Base-by-base conservation (phyloP, 805 yeast genomes). In the Nadsonia fulvescens region DNA sequence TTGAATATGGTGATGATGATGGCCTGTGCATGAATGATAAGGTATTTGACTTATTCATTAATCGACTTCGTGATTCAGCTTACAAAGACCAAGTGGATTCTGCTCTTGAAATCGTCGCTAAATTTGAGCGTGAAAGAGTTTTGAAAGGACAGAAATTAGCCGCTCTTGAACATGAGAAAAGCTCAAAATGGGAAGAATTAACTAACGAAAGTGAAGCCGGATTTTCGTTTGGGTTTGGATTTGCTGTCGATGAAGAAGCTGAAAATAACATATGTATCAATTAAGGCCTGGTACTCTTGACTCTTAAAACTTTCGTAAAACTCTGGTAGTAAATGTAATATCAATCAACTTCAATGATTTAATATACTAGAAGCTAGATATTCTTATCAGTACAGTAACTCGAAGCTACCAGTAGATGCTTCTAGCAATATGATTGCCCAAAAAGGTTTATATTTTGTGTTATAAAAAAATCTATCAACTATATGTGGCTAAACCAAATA, bases 111-210 rank as follows among this genome's bases (percentile, higher is more conserved):
- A 47, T 47, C 23, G 36, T 63, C 42, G 37, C 34, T 18, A 36
- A 32, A 9, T 35, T 56, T 8, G 65, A 57, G 31, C 14, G 6
- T n/a, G 22, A 27, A 6, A 25, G 23, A 11, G 61, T n/a, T n/a
- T n/a, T n/a, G n/a, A n/a, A n/a, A n/a, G n/a, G n/a, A n/a, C n/a
- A n/a, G n/a, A n/a, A n/a, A n/a, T n/a, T n/a, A n/a, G n/a, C n/a
- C n/a, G n/a, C n/a, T n/a, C n/a, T n/a, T n/a, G n/a, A n/a, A n/a
- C n/a, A n/a, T n/a, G n/a, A n/a, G n/a, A n/a, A n/a, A n/a, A n/a
- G n/a, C n/a, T n/a, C n/a, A n/a, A n/a, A n/a, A n/a, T 73, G 81
- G 82, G 61, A 63, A 25, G 47, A 48, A 14, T 46, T 66, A 25
- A 48, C 54, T 2, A 36, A 38, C 8, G 34, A 29, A 11, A 32